These are phyloP conservation scores for Pueraria montana DNA, from an alignment of 306 rosid species.

Conservation along the genomic window DNA sequence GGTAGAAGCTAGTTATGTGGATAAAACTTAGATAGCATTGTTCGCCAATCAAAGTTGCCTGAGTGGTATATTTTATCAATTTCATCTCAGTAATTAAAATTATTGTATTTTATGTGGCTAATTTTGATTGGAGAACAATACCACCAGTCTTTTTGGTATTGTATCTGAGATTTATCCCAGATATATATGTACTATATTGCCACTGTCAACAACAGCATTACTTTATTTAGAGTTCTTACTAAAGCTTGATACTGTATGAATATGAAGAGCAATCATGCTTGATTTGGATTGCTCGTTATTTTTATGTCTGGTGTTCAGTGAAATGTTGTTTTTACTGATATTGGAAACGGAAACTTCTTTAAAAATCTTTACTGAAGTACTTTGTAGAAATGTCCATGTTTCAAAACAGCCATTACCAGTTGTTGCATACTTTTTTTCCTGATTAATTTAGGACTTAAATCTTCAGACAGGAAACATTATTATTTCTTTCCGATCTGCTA, in stretches of 20 bases:
- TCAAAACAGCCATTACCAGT: not conserved
- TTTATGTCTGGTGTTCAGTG: not conserved
- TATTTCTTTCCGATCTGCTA: conserved; percentile 3
- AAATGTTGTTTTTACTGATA: conserved; percentile 3
- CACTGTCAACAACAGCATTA: not conserved
- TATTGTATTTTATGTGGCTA: not conserved
- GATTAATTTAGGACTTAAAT: conserved; percentile 15
- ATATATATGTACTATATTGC: not conserved
- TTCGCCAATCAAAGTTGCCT: not conserved
- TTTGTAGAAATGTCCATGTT: conserved; percentile 6
- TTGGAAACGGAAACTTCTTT: conserved; percentile 11
- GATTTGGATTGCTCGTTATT: conserved; percentile 6
- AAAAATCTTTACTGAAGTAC: not conserved
- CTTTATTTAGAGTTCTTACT: not conserved
- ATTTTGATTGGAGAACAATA: not conserved
- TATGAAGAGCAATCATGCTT: not conserved
- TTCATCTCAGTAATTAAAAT: not conserved
- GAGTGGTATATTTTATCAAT: not conserved
- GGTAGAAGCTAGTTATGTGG: not conserved
- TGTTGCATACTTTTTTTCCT: not conserved
- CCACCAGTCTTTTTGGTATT: not conserved
- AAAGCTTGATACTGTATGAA: conserved; percentile 13
- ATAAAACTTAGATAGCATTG: not conserved
- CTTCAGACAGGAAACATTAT: not conserved
- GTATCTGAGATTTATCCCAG: not conserved